Evolutionary conservation across 371 early-diverging fungal genomes (phyloP).

Genomic region (Amoeboaphelidium occidentale): DNA sequence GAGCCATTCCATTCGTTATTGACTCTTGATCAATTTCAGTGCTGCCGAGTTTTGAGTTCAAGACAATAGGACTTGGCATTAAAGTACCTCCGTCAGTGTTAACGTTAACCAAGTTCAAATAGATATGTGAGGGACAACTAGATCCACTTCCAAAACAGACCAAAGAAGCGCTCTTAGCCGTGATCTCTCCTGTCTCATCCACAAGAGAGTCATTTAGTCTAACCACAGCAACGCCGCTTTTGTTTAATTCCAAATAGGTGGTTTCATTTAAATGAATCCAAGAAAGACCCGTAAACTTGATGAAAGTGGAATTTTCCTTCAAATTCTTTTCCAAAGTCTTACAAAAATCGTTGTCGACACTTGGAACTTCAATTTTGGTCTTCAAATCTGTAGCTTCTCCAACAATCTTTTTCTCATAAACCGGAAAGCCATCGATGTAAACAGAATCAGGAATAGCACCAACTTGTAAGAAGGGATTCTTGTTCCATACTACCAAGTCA

Average conservation of each 20-base stretch:
- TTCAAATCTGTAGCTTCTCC: conserved; percentile 5
- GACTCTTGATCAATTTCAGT: conserved; percentile 27
- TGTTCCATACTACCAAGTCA: conserved; percentile 33
- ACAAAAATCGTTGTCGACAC: conserved; percentile 1
- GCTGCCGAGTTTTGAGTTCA: conserved; percentile 24
- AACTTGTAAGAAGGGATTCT: conserved; percentile 16
- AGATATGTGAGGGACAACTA: conserved; percentile 13
- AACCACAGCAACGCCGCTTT: conserved; percentile 14
- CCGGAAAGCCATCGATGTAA: conserved; percentile 36
- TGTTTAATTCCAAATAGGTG: conserved; percentile 19
- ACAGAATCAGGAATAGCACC: conserved; percentile 52
- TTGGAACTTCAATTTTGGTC: conserved; percentile 6
- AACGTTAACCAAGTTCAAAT: conserved; percentile 14
- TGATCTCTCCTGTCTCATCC: conserved; percentile 14
- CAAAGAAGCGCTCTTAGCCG: conserved; percentile 23
- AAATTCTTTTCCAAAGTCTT: conserved; percentile 18
- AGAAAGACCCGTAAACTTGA: conserved; percentile 8
- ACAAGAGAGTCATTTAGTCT: conserved; percentile 1
- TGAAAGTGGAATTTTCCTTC: conserved; percentile 3
- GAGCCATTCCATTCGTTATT: conserved; percentile 23
- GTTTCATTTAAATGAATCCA: conserved; percentile 10
- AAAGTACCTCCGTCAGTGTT: conserved; percentile 19
- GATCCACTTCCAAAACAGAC: conserved; percentile 19
- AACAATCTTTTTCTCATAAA: conserved; percentile 4
- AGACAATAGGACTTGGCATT: conserved; percentile 23